Percentiles rank a stretch among this genome's conserved stretches.
phyloP scores from a whole-genome alignment of 257 asterid species.

The Fraxinus pennsylvanica region DNA sequence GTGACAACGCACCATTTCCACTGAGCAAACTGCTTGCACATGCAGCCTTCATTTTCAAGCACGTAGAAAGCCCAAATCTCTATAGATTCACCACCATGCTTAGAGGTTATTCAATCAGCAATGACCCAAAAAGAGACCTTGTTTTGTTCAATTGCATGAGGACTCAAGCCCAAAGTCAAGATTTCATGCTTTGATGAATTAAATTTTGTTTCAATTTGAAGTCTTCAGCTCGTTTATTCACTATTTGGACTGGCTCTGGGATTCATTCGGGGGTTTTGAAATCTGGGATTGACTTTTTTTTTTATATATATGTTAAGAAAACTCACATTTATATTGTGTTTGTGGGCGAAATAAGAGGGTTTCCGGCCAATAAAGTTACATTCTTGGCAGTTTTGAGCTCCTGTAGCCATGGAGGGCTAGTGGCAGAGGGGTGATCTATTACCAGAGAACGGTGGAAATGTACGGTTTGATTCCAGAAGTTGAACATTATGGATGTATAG shows the following conservation, averaged over 20 bases:
- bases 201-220: conserved; percentile 49
- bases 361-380: conserved; percentile 60
- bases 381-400: conserved; percentile 56
- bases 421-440: conserved; percentile 47
- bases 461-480: conserved; percentile 47
- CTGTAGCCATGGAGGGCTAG: conserved; percentile 71
- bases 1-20: conserved; percentile 48
- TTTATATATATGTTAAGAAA: conserved; percentile 42
- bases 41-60: conserved; percentile 50
- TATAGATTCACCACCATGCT: conserved; percentile 60
- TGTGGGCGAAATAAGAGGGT: conserved; percentile 46
- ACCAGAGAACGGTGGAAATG: conserved; percentile 47
- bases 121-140: conserved; percentile 32
- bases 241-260: conserved; percentile 36
- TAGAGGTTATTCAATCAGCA: conserved; percentile 47
- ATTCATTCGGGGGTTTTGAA: conserved; percentile 47
- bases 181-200: conserved; percentile 40
- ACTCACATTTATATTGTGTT: conserved; percentile 54
- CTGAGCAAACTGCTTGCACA: conserved; percentile 68
- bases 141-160: too few relatives aligned
- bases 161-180: conserved; percentile 2
- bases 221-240: conserved; percentile 44
- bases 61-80: conserved; percentile 47
- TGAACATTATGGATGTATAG: conserved; percentile 51
- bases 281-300: conserved; percentile 50